Conservation (phyloP, 495 filamentous ascomycete species). For the Aspergillus egyptiacus region DNA sequence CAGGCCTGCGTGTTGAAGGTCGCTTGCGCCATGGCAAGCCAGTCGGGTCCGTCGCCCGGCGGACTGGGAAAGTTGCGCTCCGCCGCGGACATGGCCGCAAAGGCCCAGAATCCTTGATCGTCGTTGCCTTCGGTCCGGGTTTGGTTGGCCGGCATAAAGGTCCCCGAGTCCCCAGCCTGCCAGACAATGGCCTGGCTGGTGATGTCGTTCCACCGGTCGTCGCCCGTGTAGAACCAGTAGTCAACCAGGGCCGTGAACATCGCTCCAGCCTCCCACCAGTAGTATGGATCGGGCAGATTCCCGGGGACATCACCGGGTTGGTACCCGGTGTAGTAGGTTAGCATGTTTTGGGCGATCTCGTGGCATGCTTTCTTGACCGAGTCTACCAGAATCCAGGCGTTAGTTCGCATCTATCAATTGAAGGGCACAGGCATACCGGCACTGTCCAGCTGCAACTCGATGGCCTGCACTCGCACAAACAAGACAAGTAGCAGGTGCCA, state of each 20-base stretch:
- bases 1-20: conserved; percentile 68
- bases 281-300: conserved; percentile 70
- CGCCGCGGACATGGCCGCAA: conserved; percentile 74
- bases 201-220: conserved; percentile 64
- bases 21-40: conserved; percentile 75
- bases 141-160: conserved; percentile 81
- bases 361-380: conserved; percentile 44
- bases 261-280: conserved; percentile 77
- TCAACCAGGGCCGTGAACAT: conserved; percentile 74
- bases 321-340: conserved; percentile 64
- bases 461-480: conserved; percentile 15
- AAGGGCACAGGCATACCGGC: conserved; percentile 2
- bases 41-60: conserved; percentile 52
- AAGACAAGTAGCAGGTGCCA: conserved; percentile 12
- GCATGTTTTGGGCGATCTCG: conserved; percentile 40
- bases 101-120: conserved; percentile 83
- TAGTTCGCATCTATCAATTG: not conserved
- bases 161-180: conserved; percentile 59
- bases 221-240: conserved; percentile 79
- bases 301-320: conserved; percentile 64
- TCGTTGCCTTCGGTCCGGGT: conserved; percentile 73
- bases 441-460: conserved; percentile 19
- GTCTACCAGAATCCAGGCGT: conserved; percentile 24
- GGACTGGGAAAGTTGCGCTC: conserved; percentile 66
- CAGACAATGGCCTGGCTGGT: conserved; percentile 61